These are phyloP conservation scores for Eustoma russellianum DNA, from an alignment of 257 asterid genomes.

Conservation along the genomic window DNA sequence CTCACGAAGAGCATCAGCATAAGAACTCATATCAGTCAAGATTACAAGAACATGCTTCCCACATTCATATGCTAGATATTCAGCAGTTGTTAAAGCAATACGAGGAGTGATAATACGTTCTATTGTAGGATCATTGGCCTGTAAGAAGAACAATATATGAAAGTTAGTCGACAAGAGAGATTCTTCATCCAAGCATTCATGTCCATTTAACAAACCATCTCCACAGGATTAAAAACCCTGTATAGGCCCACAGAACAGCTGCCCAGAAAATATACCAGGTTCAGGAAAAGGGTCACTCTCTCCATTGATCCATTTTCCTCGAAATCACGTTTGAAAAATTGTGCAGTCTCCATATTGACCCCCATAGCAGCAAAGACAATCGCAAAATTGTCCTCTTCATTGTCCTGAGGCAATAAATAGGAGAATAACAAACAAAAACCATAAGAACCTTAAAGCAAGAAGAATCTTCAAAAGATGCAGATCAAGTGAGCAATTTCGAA, in stretches of 20 bases:
- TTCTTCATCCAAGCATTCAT: conserved; percentile 1
- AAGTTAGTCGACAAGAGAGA: conserved; percentile 11
- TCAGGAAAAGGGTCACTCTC: conserved; percentile 92
- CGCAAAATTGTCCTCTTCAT: conserved; percentile 91
- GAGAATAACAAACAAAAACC: conserved; percentile 7
- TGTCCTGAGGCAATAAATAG: conserved; percentile 39
- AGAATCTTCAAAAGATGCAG: neutral
- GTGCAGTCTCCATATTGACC: conserved; percentile 99
- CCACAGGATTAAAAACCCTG: neutral
- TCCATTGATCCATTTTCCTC: conserved; percentile 99
- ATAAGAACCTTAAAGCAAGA: neutral
- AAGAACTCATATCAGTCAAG: conserved; percentile 98
- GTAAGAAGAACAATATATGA: conserved; percentile 13
- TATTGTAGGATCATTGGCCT: conserved; percentile 98
- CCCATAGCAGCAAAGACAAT: conserved; percentile 99
- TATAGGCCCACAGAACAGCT: neutral
- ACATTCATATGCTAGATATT: conserved; percentile 89
- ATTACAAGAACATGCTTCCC: conserved; percentile 99
- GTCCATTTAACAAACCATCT: neutral
- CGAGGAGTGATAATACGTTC: conserved; percentile 97
- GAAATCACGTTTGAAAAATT: conserved; percentile 94
- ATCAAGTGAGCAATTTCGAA: conserved; percentile 1
- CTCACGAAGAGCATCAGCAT: conserved; percentile 99
- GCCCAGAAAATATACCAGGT: conserved; percentile 48
- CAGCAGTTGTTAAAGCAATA: conserved; percentile 96